Evolutionary conservation across 768 basidiomycete genomes (phyloP).

Genomic region (Galerina sulciceps): DNA sequence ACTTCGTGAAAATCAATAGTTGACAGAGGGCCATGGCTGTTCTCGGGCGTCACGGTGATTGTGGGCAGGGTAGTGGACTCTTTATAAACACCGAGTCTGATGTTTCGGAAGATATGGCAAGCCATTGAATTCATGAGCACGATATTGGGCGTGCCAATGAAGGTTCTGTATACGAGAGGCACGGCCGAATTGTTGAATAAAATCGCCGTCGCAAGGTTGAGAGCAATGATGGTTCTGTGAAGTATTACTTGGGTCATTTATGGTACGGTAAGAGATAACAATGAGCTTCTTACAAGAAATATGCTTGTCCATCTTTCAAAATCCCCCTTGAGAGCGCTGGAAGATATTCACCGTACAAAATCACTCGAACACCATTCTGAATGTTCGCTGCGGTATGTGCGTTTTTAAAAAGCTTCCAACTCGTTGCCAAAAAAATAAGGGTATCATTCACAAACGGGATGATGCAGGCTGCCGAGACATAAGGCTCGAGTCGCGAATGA

Average conservation of each 20-base stretch:
- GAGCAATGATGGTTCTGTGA: background rate
- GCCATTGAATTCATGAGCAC: constrained; percentile 18
- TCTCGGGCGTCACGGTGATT: background rate
- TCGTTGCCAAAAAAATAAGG: background rate
- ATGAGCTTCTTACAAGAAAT: background rate
- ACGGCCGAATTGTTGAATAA: constrained; percentile 6
- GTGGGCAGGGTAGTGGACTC: background rate
- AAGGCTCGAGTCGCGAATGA: background rate
- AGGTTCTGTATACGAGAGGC: constrained; percentile 1
- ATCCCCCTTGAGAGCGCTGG: background rate
- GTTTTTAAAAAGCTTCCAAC: background rate
- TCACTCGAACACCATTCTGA: background rate
- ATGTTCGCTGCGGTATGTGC: background rate
- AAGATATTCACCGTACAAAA: background rate
- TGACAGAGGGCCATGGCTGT: background rate
- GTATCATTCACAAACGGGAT: background rate
- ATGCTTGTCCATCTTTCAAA: background rate
- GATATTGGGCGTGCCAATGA: constrained; percentile 7
- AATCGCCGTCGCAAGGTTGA: background rate
- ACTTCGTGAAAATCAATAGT: too few species aligned
- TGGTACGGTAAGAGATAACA: background rate
- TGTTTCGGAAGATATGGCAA: constrained; percentile 12
- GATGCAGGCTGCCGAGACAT: background rate
- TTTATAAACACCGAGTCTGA: constrained; percentile 5
- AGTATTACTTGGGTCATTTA: background rate